Evolutionary conservation across 306 rosid species (phyloP).

Genomic region (Fragaria ananassa): DNA sequence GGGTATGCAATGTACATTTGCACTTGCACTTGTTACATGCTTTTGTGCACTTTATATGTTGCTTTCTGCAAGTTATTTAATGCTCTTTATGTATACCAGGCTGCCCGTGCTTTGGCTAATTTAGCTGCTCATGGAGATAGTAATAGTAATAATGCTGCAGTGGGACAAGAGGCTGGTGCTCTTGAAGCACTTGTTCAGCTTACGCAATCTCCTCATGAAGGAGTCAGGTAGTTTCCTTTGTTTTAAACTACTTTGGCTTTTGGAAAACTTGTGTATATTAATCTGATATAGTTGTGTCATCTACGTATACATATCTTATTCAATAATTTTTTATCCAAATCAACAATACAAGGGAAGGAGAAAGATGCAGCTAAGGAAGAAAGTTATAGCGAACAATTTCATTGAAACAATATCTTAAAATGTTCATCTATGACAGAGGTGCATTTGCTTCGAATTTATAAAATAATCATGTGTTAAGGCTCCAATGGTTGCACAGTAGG

Average conservation of each 20-base stretch:
- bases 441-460: not conserved
- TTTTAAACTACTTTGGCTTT: not conserved
- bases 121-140: slow-evolving; percentile 99
- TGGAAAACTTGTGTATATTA: not conserved
- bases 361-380: not conserved
- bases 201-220: slow-evolving; percentile 92
- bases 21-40: not conserved
- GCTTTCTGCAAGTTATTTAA: slow-evolving; percentile 19
- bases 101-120: slow-evolving; percentile 99
- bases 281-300: not conserved
- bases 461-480: slow-evolving; percentile 1
- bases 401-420: not conserved
- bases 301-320: not conserved
- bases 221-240: slow-evolving; percentile 68
- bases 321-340: not conserved
- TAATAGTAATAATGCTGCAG: slow-evolving; percentile 94
- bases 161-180: slow-evolving; percentile 99
- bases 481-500: not conserved
- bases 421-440: not conserved
- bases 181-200: slow-evolving; percentile 99
- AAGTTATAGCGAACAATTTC: not conserved
- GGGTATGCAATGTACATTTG: not conserved
- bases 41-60: slow-evolving; percentile 4
- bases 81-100: slow-evolving; percentile 46
- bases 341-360: not conserved